Evolutionary conservation across 1,284 basidiomycete species (phyloP).

Genomic region (Apiotrichum laibachii): DNA sequence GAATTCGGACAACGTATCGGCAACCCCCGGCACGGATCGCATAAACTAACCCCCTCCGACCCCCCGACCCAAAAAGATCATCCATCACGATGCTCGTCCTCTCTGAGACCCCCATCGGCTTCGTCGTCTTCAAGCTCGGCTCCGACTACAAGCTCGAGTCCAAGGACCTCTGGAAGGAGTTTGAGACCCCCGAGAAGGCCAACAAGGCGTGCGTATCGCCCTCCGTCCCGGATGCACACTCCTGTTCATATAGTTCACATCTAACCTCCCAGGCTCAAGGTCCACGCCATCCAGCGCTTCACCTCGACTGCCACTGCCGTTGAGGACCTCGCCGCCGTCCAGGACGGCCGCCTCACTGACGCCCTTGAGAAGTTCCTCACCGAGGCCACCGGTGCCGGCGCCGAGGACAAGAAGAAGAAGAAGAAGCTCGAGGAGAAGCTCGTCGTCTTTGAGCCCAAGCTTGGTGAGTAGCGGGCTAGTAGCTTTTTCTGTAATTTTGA

Average conservation of each 20-base stretch:
- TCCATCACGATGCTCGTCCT: slow-evolving; percentile 52
- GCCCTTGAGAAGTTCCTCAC: slow-evolving; percentile 89
- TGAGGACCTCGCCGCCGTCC: slow-evolving; percentile 92
- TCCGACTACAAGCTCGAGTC: slow-evolving; percentile 84
- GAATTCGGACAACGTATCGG: too few relatives aligned
- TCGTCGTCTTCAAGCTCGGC: slow-evolving; percentile 95
- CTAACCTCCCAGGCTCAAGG: slow-evolving; percentile 65
- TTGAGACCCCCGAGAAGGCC: slow-evolving; percentile 85
- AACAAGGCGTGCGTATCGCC: slow-evolving; percentile 73
- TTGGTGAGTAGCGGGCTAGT: slow-evolving; percentile 61
- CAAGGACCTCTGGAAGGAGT: slow-evolving; percentile 85
- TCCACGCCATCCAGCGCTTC: slow-evolving; percentile 94
- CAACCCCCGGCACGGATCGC: neutral
- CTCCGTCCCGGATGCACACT: neutral
- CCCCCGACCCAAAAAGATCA: neutral
- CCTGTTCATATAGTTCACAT: neutral
- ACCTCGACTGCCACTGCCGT: slow-evolving; percentile 96
- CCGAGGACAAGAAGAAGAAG: slow-evolving; percentile 56
- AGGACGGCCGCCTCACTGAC: slow-evolving; percentile 89
- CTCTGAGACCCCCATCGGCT: slow-evolving; percentile 59
- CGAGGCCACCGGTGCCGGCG: slow-evolving; percentile 68
- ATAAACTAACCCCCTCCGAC: neutral
- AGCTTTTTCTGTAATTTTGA: slow-evolving; percentile 4
- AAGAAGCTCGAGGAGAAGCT: slow-evolving; percentile 80
- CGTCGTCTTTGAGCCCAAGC: slow-evolving; percentile 83